Base-by-base conservation (phyloP, 176 grass and related monocot genomes). In the Avena atlantica region DNA sequence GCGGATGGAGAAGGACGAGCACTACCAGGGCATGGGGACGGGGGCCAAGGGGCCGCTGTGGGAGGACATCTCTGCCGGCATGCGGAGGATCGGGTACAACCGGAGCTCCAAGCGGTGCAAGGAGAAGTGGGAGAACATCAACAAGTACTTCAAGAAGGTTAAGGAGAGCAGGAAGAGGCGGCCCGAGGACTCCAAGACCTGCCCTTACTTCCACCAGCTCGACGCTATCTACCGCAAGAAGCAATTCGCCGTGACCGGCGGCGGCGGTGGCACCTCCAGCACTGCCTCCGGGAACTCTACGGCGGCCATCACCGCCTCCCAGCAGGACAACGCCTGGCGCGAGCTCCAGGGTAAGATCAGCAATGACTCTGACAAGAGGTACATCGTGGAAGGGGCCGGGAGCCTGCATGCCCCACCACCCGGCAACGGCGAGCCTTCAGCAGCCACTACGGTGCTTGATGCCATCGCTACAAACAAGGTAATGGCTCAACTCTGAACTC, bases 101-200 rank as follows among this genome's bases (percentile, higher is more conserved):
- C 88, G 95, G 56, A 95, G 72, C 60, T 78, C 95, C 1, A 97
- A 97, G 91, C 78, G 95, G 79, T 97, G 95, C 91, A 97, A 97
- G 89, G 95, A 97, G 80, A 97, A 97, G 85, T 97, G 95, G 95
- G 95, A 95, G 83, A 97, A 97, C 83, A 95, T 97, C 65, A 97
- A 97, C 93, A 97, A 97, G 82, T 97, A 97, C 85, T 97, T 89
- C 95, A 97, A 97, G 82, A 95, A 94, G 83, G 93, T 97, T 7
- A 97, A 97, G 81, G 95, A 97, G 69, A 95, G 95, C 89, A 97
- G 88, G 71, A 97, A 97, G 90, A 79, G 84, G 85, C 87, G 95
- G 11, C 91, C 91, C 12, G 89, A 97, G 27, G 95, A 97, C 86
- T 89, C 95, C 77, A 97, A 97, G 89, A 97, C 95, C 8, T 97